Evolutionary conservation across 192 early-diverging fungal species (phyloP).

Genomic region (Bifiguratus adelaidae): DNA sequence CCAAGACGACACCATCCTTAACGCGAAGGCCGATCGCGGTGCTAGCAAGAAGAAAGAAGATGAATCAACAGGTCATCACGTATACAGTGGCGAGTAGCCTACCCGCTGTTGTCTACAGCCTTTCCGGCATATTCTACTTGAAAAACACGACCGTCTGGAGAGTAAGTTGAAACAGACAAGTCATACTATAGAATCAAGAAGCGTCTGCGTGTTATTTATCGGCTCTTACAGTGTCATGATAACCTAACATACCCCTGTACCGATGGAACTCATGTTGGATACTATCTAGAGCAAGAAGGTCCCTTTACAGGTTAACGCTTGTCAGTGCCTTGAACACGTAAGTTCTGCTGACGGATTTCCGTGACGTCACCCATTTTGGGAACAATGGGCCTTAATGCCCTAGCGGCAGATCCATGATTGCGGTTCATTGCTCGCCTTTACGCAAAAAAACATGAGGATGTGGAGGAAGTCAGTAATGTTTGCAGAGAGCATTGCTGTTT

Average conservation of each 20-base stretch:
- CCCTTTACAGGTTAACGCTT: no score
- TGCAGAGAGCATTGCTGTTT: no score
- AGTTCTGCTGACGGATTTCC: no score
- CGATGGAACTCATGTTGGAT: conserved; percentile 93
- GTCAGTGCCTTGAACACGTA: no score
- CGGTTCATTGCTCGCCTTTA: no score
- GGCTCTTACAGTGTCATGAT: background rate
- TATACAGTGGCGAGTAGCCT: conserved; percentile 7
- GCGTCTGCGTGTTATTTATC: conserved; percentile 4
- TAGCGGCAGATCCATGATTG: no score
- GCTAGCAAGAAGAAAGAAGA: conserved; percentile 22
- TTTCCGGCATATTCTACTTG: conserved; percentile 98
- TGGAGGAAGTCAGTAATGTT: no score
- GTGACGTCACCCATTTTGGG: no score
- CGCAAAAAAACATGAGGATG: no score
- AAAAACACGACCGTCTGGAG: conserved; percentile 97
- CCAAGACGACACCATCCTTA: conserved; percentile 94
- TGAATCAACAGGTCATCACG: background rate
- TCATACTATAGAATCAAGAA: conserved; percentile 64
- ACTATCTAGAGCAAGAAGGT: no score
- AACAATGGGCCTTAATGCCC: no score
- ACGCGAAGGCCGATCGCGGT: conserved; percentile 90
- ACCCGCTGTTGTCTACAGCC: conserved; percentile 98
- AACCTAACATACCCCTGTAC: conserved; percentile 66
- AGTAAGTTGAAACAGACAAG: conserved; percentile 95